Conservation (phyloP, 805 yeast species). For the Grigorovia jiainica region DNA sequence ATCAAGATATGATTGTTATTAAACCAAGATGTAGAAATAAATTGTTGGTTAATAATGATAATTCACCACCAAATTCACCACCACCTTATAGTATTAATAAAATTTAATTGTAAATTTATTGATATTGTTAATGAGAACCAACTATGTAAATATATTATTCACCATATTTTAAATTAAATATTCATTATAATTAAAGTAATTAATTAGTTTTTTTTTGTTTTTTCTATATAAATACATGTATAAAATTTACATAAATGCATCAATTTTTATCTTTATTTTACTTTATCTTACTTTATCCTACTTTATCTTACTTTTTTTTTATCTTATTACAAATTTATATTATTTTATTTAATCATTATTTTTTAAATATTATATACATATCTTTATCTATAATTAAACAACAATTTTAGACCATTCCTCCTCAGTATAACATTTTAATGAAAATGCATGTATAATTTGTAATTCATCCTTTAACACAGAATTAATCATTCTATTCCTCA, state of each 20-base stretch:
- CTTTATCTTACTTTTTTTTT: too few relatives aligned
- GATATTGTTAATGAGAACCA: too few relatives aligned
- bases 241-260: too few relatives aligned
- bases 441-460: constrained; percentile 84
- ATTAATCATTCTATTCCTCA: constrained; percentile 83
- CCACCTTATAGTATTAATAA: constrained; percentile 3
- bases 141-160: too few relatives aligned
- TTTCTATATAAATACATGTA: too few relatives aligned
- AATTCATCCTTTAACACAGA: constrained; percentile 74
- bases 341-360: not conserved
- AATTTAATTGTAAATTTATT: not conserved
- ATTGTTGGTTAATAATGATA: too few relatives aligned
- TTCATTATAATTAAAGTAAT: too few relatives aligned
- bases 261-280: too few relatives aligned
- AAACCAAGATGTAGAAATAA: not conserved
- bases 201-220: too few relatives aligned
- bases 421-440: constrained; percentile 81
- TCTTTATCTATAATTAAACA: constrained; percentile 4
- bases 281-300: too few relatives aligned
- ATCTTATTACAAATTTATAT: too few relatives aligned
- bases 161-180: too few relatives aligned
- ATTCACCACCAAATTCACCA: constrained; percentile 3
- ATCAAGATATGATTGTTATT: not conserved
- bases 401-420: constrained; percentile 65
- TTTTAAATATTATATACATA: not conserved